Percentiles rank a stretch among this genome's conserved stretches.
phyloP scores from a whole-genome alignment of 371 early-diverging fungal species.

The Actinomortierella wolfii region DNA sequence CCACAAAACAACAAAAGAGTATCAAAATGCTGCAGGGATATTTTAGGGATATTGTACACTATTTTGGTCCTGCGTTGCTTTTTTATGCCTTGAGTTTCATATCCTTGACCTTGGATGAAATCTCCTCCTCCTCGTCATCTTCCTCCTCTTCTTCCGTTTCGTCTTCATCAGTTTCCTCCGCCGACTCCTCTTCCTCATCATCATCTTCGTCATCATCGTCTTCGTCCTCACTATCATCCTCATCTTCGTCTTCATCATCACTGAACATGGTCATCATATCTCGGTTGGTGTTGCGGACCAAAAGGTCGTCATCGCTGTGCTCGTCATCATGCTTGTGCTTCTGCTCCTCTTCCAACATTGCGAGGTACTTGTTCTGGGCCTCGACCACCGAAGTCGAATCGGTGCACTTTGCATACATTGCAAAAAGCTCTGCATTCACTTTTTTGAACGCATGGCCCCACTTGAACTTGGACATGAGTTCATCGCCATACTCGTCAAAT shows the following conservation, averaged over 20 bases:
- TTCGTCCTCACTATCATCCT: slow-evolving; percentile 19
- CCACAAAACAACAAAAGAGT: slow-evolving; percentile 2
- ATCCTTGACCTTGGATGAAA: slow-evolving; percentile 6
- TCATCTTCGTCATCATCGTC: slow-evolving; percentile 47
- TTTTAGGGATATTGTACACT: slow-evolving; percentile 20
- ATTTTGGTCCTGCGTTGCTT: background rate
- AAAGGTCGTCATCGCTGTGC: slow-evolving; percentile 56
- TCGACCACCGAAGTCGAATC: slow-evolving; percentile 83
- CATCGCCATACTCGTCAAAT: slow-evolving; percentile 84
- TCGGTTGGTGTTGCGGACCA: slow-evolving; percentile 60
- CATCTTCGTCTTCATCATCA: slow-evolving; percentile 47
- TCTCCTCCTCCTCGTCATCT: slow-evolving; percentile 22
- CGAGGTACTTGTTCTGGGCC: slow-evolving; percentile 83
- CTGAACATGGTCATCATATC: slow-evolving; percentile 44
- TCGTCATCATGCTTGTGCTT: slow-evolving; percentile 49
- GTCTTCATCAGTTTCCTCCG: slow-evolving; percentile 24
- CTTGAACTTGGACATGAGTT: slow-evolving; percentile 89
- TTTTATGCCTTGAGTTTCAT: slow-evolving; percentile 5
- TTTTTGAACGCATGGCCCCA: slow-evolving; percentile 98
- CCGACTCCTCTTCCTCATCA: slow-evolving; percentile 32
- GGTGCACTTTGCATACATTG: slow-evolving; percentile 84
- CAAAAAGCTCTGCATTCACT: slow-evolving; percentile 74
- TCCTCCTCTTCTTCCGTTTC: slow-evolving; percentile 23
- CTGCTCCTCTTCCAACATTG: slow-evolving; percentile 61
- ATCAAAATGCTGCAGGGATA: no score